phyloP scores from a whole-genome alignment of 257 asterid genomes.

The Przewalskia tangutica region DNA sequence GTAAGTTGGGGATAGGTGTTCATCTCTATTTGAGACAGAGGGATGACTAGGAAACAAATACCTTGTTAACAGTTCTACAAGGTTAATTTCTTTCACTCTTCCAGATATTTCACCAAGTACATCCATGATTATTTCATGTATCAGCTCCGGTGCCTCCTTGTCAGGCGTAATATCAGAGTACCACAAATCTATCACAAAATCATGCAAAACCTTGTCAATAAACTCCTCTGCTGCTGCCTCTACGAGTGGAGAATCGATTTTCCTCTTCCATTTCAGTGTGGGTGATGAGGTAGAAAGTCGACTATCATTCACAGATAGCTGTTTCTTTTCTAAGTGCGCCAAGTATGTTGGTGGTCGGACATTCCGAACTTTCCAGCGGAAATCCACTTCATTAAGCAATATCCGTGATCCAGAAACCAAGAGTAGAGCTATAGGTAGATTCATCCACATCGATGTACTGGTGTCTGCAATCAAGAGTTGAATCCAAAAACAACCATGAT shows the following conservation, averaged over 20 bases:
- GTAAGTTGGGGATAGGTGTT: background rate
- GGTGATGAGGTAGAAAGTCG: conserved; percentile 59
- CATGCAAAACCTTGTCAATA: conserved; percentile 65
- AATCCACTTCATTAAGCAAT: conserved; percentile 68
- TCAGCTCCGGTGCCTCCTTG: conserved; percentile 75
- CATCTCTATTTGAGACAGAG: too few species aligned
- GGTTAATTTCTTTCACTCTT: conserved; percentile 78
- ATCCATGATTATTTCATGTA: conserved; percentile 66
- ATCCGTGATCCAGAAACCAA: conserved; percentile 68
- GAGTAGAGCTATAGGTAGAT: conserved; percentile 74
- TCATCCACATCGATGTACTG: conserved; percentile 93
- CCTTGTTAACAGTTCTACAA: conserved; percentile 89
- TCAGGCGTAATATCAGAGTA: conserved; percentile 88
- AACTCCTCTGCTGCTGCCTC: conserved; percentile 85
- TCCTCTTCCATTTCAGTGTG: conserved; percentile 83
- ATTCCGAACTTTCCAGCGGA: conserved; percentile 63
- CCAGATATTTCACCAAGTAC: conserved; percentile 83
- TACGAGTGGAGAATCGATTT: conserved; percentile 70
- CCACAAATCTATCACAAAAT: conserved; percentile 87
- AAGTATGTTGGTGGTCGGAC: conserved; percentile 47
- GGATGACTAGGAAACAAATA: conserved; percentile 12
- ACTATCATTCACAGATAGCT: conserved; percentile 73
- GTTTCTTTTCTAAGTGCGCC: conserved; percentile 84
- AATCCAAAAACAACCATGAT: background rate
- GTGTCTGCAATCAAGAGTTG: conserved; percentile 55